Conservation (phyloP, 2,329 filamentous ascomycete species). For the Annulohypoxylon truncatum region DNA sequence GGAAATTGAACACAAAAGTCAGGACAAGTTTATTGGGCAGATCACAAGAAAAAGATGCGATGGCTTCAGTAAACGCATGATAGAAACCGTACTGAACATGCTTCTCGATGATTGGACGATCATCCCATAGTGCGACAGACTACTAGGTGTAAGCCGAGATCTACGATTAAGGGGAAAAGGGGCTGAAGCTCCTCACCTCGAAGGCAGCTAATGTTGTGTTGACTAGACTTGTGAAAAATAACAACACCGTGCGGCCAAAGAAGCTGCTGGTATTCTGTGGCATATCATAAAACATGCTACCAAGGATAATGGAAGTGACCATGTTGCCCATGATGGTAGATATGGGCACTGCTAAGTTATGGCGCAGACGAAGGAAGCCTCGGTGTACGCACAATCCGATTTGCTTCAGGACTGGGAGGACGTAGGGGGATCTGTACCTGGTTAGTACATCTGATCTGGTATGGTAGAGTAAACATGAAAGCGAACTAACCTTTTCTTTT, state of each 20-base stretch:
- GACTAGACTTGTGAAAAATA: neutral
- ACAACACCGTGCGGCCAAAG: neutral
- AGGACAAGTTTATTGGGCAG: constrained; percentile 83
- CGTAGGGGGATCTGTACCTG: neutral
- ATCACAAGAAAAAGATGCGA: constrained; percentile 85
- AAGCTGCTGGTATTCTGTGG: neutral
- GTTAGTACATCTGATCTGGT: neutral
- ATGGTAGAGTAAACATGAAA: neutral
- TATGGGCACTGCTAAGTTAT: neutral
- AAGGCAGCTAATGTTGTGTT: neutral
- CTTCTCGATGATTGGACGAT: constrained; percentile 92
- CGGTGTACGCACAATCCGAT: neutral
- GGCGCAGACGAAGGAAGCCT: neutral
- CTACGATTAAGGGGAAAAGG: neutral
- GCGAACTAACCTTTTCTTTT: neutral
- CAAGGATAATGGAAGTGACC: neutral
- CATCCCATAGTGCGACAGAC: constrained; percentile 70
- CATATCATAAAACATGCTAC: neutral
- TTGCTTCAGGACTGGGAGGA: neutral
- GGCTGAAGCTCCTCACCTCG: neutral
- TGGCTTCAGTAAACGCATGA: constrained; percentile 85
- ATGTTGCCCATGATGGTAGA: neutral
- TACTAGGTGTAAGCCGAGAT: neutral
- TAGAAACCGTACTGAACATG: constrained; percentile 87
- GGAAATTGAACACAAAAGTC: constrained; percentile 78